Evolutionary conservation across 2,329 filamentous ascomycete genomes (phyloP).

Genomic region (Remersonia thermophila): DNA sequence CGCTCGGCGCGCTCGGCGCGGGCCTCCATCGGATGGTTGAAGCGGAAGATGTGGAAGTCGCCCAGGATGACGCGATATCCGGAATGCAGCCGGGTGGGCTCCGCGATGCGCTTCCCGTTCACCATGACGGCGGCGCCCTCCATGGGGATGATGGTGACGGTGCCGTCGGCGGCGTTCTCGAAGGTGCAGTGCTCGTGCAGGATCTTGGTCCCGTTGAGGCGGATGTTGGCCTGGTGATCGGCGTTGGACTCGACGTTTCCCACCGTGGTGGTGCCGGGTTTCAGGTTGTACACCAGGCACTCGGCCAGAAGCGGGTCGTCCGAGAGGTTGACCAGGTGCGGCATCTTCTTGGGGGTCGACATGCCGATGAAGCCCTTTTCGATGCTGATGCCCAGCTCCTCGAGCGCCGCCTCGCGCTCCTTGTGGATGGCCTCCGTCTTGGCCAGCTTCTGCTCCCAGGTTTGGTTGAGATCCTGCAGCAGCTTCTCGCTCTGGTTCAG

Average conservation of each 20-base stretch:
- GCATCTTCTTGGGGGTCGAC: constrained; percentile 97
- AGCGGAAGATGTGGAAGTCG: constrained; percentile 97
- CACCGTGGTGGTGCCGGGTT: constrained; percentile 86
- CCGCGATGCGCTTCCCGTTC: constrained; percentile 81
- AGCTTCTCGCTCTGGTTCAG: constrained; percentile 93
- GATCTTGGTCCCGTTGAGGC: constrained; percentile 87
- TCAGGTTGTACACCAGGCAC: constrained; percentile 95
- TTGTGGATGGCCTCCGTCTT: constrained; percentile 98
- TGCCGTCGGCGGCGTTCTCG: constrained; percentile 74
- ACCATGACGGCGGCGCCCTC: constrained; percentile 98
- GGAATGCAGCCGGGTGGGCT: constrained; percentile 74
- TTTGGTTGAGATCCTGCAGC: constrained; percentile 91
- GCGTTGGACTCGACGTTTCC: constrained; percentile 83
- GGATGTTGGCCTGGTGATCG: constrained; percentile 68
- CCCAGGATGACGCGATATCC: constrained; percentile 92
- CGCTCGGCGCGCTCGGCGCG: constrained; percentile 81
- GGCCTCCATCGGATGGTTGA: constrained; percentile 95
- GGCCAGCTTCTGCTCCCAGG: constrained; percentile 90
- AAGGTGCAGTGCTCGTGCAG: constrained; percentile 87
- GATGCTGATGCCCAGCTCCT: constrained; percentile 96
- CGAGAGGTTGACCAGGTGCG: constrained; percentile 95
- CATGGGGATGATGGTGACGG: constrained; percentile 79
- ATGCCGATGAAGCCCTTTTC: constrained; percentile 95
- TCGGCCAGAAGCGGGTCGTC: constrained; percentile 87
- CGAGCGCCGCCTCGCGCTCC: constrained; percentile 84